Evolutionary conservation across 2,329 filamentous ascomycete species (phyloP).

Genomic region (Raffaelea ambrosiae): DNA sequence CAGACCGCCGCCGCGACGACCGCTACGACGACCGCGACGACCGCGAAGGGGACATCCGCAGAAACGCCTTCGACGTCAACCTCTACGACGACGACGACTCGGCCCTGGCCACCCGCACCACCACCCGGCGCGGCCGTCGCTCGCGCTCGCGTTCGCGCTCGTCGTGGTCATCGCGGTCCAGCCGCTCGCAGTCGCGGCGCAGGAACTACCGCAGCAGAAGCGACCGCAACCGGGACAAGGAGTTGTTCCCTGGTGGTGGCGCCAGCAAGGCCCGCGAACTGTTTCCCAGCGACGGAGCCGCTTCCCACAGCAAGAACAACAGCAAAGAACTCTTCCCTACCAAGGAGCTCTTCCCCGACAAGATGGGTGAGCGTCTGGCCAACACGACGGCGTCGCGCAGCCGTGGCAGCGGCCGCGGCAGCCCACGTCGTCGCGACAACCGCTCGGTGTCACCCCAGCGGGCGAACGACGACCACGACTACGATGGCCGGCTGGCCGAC

Average conservation of each 20-base stretch:
- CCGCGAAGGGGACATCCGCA: slow-evolving; percentile 40
- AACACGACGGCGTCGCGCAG: neutral
- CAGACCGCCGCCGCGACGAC: slow-evolving; percentile 15
- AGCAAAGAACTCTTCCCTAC: neutral
- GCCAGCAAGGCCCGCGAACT: slow-evolving; percentile 16
- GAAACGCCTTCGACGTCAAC: slow-evolving; percentile 54
- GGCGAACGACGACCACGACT: slow-evolving; percentile 13
- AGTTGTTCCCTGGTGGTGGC: slow-evolving; percentile 48
- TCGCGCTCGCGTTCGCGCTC: slow-evolving; percentile 13
- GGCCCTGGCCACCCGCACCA: slow-evolving; percentile 22
- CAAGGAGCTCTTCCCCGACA: slow-evolving; percentile 4
- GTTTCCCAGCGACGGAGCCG: slow-evolving; percentile 1
- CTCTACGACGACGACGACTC: slow-evolving; percentile 52
- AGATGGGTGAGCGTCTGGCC: neutral
- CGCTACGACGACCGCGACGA: slow-evolving; percentile 36
- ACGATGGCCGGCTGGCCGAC: slow-evolving; percentile 18
- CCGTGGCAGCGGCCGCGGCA: neutral
- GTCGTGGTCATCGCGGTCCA: neutral
- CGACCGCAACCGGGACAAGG: slow-evolving; percentile 47
- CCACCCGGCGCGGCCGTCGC: slow-evolving; percentile 11
- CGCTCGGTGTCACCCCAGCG: slow-evolving; percentile 45
- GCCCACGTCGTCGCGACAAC: slow-evolving; percentile 14
- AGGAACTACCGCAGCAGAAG: slow-evolving; percentile 12
- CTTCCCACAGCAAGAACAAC: neutral
- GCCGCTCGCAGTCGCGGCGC: slow-evolving; percentile 3